Percentiles rank a stretch among this genome's conserved stretches.
These are phyloP conservation scores for Podaxis sp. DNA, from an alignment of 768 basidiomycete genomes.

Conservation along the genomic window DNA sequence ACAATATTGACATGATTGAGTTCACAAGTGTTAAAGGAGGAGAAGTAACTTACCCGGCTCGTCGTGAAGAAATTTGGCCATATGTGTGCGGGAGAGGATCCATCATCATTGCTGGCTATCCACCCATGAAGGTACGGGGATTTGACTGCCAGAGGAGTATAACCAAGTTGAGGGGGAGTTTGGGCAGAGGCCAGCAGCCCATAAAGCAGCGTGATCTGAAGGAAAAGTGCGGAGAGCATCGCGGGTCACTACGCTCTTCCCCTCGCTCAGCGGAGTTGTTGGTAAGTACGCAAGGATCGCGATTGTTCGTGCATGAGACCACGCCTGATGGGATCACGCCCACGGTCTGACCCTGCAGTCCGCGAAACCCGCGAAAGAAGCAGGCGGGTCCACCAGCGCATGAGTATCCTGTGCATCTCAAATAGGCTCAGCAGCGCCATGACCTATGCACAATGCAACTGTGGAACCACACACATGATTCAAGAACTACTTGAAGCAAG, in stretches of 20 bases:
- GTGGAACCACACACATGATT: too few relatives aligned
- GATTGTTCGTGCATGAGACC: too few relatives aligned
- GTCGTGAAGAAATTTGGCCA: background rate
- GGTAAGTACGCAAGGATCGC: too few relatives aligned
- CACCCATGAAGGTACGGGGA: conserved; percentile 6
- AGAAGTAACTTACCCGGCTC: background rate
- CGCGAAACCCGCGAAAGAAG: too few relatives aligned
- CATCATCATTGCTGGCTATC: background rate
- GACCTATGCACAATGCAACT: too few relatives aligned
- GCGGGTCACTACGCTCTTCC: background rate
- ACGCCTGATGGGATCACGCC: too few relatives aligned
- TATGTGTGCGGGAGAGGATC: background rate
- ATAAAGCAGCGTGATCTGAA: background rate
- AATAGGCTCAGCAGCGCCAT: too few relatives aligned
- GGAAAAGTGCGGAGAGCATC: background rate
- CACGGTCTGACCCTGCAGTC: too few relatives aligned
- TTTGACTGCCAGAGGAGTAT: conserved; percentile 5
- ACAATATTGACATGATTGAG: conserved; percentile 15
- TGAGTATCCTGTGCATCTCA: too few relatives aligned
- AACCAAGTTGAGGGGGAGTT: background rate
- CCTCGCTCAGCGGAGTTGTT: too few relatives aligned
- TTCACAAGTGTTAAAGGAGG: background rate
- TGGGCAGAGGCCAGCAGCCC: conserved; percentile 4
- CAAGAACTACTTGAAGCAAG: too few relatives aligned
- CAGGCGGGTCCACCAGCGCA: too few relatives aligned